Evolutionary conservation across 2,329 filamentous ascomycete genomes (phyloP), one percentile per base, ranked within the genome.

Genomic region (Zalaria obscura): DNA sequence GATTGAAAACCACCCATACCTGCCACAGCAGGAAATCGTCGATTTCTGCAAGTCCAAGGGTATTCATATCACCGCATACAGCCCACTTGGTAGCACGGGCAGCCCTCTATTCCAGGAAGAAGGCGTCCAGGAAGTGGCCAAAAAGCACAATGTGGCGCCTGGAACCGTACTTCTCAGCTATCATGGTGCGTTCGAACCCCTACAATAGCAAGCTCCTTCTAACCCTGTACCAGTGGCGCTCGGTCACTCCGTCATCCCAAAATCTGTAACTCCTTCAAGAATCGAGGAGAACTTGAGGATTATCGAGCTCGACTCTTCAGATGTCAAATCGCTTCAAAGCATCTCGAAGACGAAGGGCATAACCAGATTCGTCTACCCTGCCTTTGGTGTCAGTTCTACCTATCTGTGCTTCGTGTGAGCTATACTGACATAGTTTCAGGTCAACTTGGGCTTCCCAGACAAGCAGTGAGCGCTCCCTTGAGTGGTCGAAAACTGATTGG

Each of bases 61-160:
- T 43, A 83, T 87, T 46, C 72, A 82, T 53, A 64, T 85, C 55
- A 78, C 83, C 49, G 80, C 81, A 10, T 87, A 86, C 66, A 66
- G 62, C 43, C 67, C 67, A 8, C 54, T 70, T 3, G 67, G 67
- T 11, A 67, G 63, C 54, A 69, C 66, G 4, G 67, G 65, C 9
- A 65, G 60, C 39, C 66, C 66, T 8, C 52, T 70, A 29, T 67
- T 70, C 55, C 56, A 63, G 40, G 65, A 70, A 40, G 63, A 67
- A 47, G 62, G 50, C 11, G 60, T 70, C n/a, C 54, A 61, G 32
- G 62, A 67, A 47, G 60, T 69, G 6, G 67, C 67, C 3, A 65
- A 69, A 58, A 70, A 70, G 55, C 65, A 69, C 52, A 57, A 57
- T 35, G 66, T 69, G 6, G 57, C 60, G 2, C 54, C 63, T 4